phyloP scores from a whole-genome alignment of 2,329 filamentous ascomycete species.

The Davidsoniella neocaledoniae region DNA sequence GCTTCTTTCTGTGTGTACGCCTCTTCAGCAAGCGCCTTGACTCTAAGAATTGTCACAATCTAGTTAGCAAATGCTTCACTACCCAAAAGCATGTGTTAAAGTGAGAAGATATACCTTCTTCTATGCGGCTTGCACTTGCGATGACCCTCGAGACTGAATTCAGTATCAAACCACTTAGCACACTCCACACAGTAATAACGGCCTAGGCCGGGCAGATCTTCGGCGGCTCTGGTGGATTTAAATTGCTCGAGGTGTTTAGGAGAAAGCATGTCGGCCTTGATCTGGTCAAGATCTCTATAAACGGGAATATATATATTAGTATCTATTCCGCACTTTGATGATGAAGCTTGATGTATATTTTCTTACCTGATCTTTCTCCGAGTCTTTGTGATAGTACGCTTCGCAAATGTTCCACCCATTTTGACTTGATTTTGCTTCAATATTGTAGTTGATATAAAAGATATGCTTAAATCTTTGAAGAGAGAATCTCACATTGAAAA shows the following conservation, averaged over 20 bases:
- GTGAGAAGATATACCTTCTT: constrained; percentile 45
- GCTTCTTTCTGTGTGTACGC: constrained; percentile 77
- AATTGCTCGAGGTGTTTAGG: constrained; percentile 66
- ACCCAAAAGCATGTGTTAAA: too few relatives aligned
- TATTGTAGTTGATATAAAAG: constrained; percentile 9
- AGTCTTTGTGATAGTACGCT: constrained; percentile 55
- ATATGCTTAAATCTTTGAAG: background rate
- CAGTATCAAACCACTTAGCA: constrained; percentile 89
- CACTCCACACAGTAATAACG: constrained; percentile 81
- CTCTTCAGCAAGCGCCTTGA: constrained; percentile 68
- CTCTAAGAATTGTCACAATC: constrained; percentile 28
- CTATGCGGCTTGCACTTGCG: constrained; percentile 83
- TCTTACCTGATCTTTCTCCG: constrained; percentile 50
- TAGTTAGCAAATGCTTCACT: constrained; percentile 15
- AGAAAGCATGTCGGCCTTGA: constrained; percentile 64
- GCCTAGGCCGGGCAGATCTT: constrained; percentile 79
- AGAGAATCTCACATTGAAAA: background rate
- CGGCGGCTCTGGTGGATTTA: constrained; percentile 59
- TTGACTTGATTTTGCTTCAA: constrained; percentile 15
- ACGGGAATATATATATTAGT: constrained; percentile 14
- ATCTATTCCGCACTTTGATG: background rate
- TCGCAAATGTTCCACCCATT: constrained; percentile 50
- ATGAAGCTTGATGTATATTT: constrained; percentile 1
- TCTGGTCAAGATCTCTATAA: constrained; percentile 74
- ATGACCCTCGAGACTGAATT: constrained; percentile 59